Evolutionary conservation across 805 yeast genomes (phyloP).

Genomic region (Yamadazyma nakazawae): DNA sequence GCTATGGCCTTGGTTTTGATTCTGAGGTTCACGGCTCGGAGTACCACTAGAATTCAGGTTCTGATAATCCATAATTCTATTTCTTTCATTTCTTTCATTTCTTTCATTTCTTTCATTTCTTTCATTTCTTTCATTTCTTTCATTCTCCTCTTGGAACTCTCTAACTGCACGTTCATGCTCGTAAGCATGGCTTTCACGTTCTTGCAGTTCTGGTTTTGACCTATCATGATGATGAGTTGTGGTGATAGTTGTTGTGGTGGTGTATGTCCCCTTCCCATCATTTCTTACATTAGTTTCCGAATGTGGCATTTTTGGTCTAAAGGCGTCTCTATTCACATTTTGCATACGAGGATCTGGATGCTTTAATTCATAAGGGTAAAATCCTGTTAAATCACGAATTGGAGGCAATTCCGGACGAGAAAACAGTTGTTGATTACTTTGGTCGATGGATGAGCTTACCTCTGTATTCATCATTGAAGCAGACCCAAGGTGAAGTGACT

Average conservation of each 20-base stretch:
- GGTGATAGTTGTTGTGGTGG: conserved; percentile 14
- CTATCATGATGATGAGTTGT: conserved; percentile 10
- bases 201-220: neutral
- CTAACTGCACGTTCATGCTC: neutral
- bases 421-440: neutral
- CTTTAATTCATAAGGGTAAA: neutral
- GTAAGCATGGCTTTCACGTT: neutral
- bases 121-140: no score
- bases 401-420: conserved; percentile 9
- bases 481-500: neutral
- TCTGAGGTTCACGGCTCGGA: neutral
- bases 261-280: conserved; percentile 6
- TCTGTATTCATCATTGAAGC: neutral
- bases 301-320: neutral
- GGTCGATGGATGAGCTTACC: neutral
- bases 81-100: no score
- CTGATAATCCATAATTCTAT: neutral
- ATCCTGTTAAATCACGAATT: conserved; percentile 5
- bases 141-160: neutral
- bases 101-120: no score
- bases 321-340: neutral
- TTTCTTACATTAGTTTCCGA: conserved; percentile 1
- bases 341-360: conserved; percentile 8
- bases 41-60: neutral
- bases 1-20: neutral